A percentile compares a stretch with the other conserved stretches of the same genome.
Conservation (phyloP, 441 rosid genomes). For the Geranium incanum region DNA sequence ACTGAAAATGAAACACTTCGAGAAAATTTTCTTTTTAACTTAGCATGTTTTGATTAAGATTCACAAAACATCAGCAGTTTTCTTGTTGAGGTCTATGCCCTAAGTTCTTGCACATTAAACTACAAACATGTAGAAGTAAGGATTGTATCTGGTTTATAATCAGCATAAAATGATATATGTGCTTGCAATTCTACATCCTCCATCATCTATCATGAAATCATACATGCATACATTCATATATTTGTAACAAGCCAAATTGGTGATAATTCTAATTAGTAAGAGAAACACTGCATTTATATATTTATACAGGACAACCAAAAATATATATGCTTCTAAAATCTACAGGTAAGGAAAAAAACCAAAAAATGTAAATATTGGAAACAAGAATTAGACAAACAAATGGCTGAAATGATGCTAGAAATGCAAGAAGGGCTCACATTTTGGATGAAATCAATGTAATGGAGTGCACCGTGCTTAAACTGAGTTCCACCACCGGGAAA, state of each 20-base stretch:
- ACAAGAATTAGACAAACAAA: background rate
- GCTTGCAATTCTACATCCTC: background rate
- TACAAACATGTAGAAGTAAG: background rate
- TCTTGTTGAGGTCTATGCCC: background rate
- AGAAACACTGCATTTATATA: background rate
- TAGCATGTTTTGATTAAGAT: background rate
- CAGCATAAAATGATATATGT: background rate
- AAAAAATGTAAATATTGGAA: background rate
- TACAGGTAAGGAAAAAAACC: background rate
- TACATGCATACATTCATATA: too few relatives aligned
- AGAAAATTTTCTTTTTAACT: background rate
- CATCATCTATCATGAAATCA: background rate
- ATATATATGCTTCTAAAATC: background rate
- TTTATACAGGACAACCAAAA: too few relatives aligned
- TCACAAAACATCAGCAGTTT: background rate
- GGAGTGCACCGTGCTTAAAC: constrained; percentile 89
- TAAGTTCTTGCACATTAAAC: background rate
- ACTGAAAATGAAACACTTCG: background rate
- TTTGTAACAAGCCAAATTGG: too few relatives aligned
- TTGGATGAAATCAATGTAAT: constrained; percentile 71
- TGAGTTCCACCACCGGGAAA: constrained; percentile 98
- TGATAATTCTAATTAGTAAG: background rate
- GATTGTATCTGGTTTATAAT: background rate
- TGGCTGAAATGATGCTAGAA: background rate
- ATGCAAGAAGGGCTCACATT: constrained; percentile 30